phyloP scores from a whole-genome alignment of 441 rosid species.

The Pelargonium myrrhifolium region DNA sequence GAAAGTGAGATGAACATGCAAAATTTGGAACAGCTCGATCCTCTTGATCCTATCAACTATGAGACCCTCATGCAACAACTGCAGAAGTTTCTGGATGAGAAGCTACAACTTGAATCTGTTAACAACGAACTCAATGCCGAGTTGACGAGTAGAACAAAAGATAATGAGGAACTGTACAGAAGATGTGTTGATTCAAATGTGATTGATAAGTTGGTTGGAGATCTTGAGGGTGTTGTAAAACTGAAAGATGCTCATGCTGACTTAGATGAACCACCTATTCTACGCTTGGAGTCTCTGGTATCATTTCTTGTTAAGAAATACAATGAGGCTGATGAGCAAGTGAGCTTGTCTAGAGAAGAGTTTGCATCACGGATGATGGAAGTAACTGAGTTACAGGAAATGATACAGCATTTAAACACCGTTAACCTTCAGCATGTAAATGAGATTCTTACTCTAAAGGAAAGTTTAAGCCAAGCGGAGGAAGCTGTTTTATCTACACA shows the following conservation, averaged over 20 bases:
- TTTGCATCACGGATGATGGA: conserved; percentile 43
- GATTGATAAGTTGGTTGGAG: conserved; percentile 50
- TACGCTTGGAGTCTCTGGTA: conserved; percentile 56
- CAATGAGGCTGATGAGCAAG: conserved; percentile 37
- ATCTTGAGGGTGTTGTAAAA: conserved; percentile 52
- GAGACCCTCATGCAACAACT: conserved; percentile 44
- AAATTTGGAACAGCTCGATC: conserved; percentile 34
- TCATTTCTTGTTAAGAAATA: conserved; percentile 58
- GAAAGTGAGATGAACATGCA: conserved; percentile 25
- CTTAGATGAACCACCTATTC: conserved; percentile 38
- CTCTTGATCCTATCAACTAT: conserved; percentile 38
- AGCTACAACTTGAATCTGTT: conserved; percentile 49
- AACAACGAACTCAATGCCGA: conserved; percentile 52
- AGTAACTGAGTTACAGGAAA: conserved; percentile 49
- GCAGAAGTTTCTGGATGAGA: conserved; percentile 49
- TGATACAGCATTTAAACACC: conserved; percentile 33
- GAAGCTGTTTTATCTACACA: conserved; percentile 43
- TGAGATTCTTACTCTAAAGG: conserved; percentile 54
- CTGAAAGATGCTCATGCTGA: conserved; percentile 33
- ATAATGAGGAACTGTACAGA: conserved; percentile 50
- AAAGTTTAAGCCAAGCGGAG: conserved; percentile 46
- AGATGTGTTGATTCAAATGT: conserved; percentile 42
- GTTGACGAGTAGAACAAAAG: conserved; percentile 42
- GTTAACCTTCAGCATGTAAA: conserved; percentile 58
- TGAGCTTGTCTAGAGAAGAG: conserved; percentile 37